A percentile compares a stretch with the other conserved stretches of the same genome.
Evolutionary conservation across 139 green algal genomes (phyloP).

Genomic region (Yamagishiella unicocca): DNA sequence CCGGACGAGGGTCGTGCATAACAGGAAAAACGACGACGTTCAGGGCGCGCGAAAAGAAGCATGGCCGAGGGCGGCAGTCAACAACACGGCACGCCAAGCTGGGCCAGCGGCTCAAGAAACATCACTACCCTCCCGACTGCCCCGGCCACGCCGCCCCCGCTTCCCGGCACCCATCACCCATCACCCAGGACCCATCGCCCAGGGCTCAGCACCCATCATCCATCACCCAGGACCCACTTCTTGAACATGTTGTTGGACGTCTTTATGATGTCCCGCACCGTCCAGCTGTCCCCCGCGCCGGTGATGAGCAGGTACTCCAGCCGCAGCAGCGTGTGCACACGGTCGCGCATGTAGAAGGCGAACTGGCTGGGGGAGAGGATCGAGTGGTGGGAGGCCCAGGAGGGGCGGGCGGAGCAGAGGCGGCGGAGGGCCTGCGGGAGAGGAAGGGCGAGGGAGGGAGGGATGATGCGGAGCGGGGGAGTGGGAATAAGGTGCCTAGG

Average conservation of each 20-base stretch:
- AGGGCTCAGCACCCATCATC: too few relatives aligned
- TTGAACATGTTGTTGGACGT: constrained; percentile 59
- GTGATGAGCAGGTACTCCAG: constrained; percentile 68
- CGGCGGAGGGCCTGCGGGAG: constrained; percentile 47
- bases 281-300: constrained; percentile 21
- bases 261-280: constrained; percentile 67
- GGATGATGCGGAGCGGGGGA: too few relatives aligned
- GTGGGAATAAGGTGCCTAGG: too few relatives aligned
- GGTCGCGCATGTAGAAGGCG: constrained; percentile 64
- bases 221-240: constrained; percentile 12
- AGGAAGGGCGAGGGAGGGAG: background rate
- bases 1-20: background rate
- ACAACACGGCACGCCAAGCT: too few relatives aligned
- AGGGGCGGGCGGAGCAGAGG: constrained; percentile 56
- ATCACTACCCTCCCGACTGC: too few relatives aligned
- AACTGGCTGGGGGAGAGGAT: constrained; percentile 57
- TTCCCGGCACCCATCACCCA: too few relatives aligned
- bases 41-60: too few relatives aligned
- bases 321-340: constrained; percentile 54
- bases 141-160: background rate
- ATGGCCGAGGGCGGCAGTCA: too few relatives aligned
- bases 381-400: constrained; percentile 58
- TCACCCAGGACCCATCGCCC: constrained; percentile 21
- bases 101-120: too few relatives aligned
- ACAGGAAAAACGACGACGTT: too few relatives aligned